Evolutionary conservation across 2,329 filamentous ascomycete genomes (phyloP).

Genomic region (Neopestalotiopsis sp.): DNA sequence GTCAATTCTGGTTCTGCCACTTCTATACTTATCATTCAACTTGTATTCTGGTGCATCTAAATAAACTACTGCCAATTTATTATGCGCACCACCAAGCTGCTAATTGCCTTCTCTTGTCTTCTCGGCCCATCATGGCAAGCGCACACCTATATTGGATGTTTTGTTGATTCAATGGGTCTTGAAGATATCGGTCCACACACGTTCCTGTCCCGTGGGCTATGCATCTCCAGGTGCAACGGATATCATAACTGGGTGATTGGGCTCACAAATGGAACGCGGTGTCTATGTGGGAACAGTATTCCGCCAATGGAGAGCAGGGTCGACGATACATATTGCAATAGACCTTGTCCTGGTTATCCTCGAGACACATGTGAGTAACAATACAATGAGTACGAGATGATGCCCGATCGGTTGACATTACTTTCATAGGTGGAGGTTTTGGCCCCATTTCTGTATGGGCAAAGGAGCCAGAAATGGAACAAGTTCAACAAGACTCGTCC

Average conservation of each 20-base stretch:
- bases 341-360: conserved; percentile 23
- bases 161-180: conserved; percentile 18
- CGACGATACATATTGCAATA: conserved; percentile 23
- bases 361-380: conserved; percentile 16
- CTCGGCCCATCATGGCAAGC: not conserved
- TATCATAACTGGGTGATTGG: conserved; percentile 17
- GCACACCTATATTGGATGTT: conserved; percentile 23
- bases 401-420: not conserved
- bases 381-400: not conserved
- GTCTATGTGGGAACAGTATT: conserved; percentile 23
- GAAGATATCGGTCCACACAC: conserved; percentile 1
- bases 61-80: not conserved
- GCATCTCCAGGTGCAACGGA: conserved; percentile 7
- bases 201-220: conserved; percentile 23
- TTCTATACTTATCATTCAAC: no score
- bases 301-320: conserved; percentile 19
- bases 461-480: conserved; percentile 7
- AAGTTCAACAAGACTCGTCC: not conserved
- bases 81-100: not conserved
- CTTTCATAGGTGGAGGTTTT: not conserved
- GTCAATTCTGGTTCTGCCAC: no score
- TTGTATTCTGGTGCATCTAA: no score
- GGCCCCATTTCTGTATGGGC: conserved; percentile 9
- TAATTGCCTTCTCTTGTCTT: not conserved
- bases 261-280: conserved; percentile 25